These are phyloP conservation scores for Ophiostoma tasmaniense DNA, from an alignment of 2,329 filamentous ascomycete genomes.

Conservation along the genomic window DNA sequence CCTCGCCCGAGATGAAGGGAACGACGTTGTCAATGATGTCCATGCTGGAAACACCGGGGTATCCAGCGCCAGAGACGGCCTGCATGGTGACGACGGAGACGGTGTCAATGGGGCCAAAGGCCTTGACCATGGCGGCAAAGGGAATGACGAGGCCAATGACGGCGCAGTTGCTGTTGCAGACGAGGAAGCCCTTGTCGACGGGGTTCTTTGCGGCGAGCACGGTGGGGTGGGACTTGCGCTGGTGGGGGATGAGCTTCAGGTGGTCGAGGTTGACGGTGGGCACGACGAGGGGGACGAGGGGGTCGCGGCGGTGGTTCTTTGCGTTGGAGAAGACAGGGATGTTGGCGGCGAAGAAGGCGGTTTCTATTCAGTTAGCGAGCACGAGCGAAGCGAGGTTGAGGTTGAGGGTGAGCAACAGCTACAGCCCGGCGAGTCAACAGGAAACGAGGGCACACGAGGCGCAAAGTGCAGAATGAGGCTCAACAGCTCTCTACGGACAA, in stretches of 20 bases:
- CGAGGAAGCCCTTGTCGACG: constrained; percentile 76
- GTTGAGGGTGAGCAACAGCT: too few relatives aligned
- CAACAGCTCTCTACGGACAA: too few relatives aligned
- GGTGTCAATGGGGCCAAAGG: constrained; percentile 72
- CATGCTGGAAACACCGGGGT: constrained; percentile 85
- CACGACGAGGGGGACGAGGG: constrained; percentile 84
- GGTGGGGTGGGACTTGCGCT: constrained; percentile 57
- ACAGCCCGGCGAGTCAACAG: too few relatives aligned
- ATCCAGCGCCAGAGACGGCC: constrained; percentile 86
- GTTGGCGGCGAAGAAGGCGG: constrained; percentile 80
- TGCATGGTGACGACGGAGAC: constrained; percentile 85
- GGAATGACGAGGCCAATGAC: constrained; percentile 95
- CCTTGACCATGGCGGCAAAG: constrained; percentile 78
- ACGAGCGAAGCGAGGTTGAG: background rate
- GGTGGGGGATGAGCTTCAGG: constrained; percentile 80
- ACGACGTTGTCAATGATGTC: constrained; percentile 95
- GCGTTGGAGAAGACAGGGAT: constrained; percentile 94
- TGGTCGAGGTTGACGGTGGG: constrained; percentile 90
- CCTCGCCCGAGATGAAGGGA: constrained; percentile 85
- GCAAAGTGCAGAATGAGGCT: background rate
- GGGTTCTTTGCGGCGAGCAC: constrained; percentile 9
- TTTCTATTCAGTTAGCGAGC: constrained; percentile 36
- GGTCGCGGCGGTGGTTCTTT: constrained; percentile 91
- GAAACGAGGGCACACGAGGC: background rate
- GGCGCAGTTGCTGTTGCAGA: constrained; percentile 97